Conservation (phyloP, 768 basidiomycete species). For the Crepidotus variabilis region DNA sequence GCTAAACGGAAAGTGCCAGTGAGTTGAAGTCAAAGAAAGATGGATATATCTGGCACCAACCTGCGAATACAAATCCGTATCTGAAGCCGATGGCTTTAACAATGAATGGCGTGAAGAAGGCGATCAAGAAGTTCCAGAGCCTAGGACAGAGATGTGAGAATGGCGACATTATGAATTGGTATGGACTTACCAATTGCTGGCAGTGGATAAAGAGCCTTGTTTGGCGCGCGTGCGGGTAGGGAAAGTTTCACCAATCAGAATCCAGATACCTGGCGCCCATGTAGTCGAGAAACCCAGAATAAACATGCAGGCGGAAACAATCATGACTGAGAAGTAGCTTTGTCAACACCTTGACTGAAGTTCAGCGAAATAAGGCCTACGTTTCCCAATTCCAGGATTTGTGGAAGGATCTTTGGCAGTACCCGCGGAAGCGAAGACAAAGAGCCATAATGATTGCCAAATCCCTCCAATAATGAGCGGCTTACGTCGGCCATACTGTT, state of each 20-base stretch:
- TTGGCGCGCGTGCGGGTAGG: conserved; percentile 69
- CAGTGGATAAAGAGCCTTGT: conserved; percentile 64
- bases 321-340: conserved; percentile 43
- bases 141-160: conserved; percentile 11
- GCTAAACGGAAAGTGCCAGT: conserved; percentile 20
- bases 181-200: conserved; percentile 46
- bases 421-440: conserved; percentile 71
- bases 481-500: conserved; percentile 56
- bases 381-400: conserved; percentile 48
- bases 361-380: conserved; percentile 26
- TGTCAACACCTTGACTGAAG: conserved; percentile 1
- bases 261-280: conserved; percentile 77
- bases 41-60: conserved; percentile 21
- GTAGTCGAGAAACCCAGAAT: conserved; percentile 70
- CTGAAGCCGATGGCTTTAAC: conserved; percentile 47
- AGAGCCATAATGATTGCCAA: conserved; percentile 70
- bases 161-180: not conserved
- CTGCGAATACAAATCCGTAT: conserved; percentile 73
- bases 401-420: conserved; percentile 52
- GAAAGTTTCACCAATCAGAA: conserved; percentile 75
- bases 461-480: conserved; percentile 67
- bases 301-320: conserved; percentile 66
- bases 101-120: conserved; percentile 81
- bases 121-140: conserved; percentile 68
- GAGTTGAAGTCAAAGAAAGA: not conserved